Evolutionary conservation across 768 basidiomycete genomes (phyloP).

Genomic region (Boletus fagicola): DNA sequence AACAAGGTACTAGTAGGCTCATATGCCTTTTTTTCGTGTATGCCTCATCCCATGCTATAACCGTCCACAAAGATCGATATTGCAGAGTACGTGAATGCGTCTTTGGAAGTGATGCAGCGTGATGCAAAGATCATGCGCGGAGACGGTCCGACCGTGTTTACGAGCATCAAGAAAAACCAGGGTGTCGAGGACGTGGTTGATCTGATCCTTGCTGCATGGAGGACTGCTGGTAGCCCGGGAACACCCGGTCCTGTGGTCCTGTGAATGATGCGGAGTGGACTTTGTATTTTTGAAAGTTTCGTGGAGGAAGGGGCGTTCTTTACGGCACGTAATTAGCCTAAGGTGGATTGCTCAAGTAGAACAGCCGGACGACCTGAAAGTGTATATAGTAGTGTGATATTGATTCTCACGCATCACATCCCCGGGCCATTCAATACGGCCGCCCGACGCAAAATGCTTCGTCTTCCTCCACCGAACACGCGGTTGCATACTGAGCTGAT

Average conservation of each 20-base stretch:
- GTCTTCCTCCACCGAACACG: not conserved
- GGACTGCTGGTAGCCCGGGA: conserved; percentile 73
- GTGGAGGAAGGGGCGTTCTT: not conserved
- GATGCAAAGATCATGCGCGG: conserved; percentile 95
- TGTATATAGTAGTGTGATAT: not conserved
- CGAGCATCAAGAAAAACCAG: conserved; percentile 72
- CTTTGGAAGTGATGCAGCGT: conserved; percentile 90
- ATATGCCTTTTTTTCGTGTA: not conserved
- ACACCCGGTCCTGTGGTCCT: conserved; percentile 38
- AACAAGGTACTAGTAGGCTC: conserved; percentile 83
- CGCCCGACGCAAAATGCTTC: not conserved
- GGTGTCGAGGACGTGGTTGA: conserved; percentile 82
- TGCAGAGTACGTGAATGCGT: conserved; percentile 88
- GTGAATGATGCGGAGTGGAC: conserved; percentile 15
- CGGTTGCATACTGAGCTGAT: not conserved
- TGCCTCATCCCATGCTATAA: not conserved
- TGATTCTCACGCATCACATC: conserved; percentile 10
- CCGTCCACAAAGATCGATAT: conserved; percentile 74
- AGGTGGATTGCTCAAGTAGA: conserved; percentile 2
- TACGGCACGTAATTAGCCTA: conserved; percentile 8
- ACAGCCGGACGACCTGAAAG: conserved; percentile 7
- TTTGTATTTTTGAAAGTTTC: not conserved
- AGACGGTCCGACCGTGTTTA: conserved; percentile 89
- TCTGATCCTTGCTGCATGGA: conserved; percentile 88
- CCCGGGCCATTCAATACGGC: not conserved